These are phyloP conservation scores for Eucalyptus tenuipes DNA, from an alignment of 345 rosid species.

Conservation along the genomic window DNA sequence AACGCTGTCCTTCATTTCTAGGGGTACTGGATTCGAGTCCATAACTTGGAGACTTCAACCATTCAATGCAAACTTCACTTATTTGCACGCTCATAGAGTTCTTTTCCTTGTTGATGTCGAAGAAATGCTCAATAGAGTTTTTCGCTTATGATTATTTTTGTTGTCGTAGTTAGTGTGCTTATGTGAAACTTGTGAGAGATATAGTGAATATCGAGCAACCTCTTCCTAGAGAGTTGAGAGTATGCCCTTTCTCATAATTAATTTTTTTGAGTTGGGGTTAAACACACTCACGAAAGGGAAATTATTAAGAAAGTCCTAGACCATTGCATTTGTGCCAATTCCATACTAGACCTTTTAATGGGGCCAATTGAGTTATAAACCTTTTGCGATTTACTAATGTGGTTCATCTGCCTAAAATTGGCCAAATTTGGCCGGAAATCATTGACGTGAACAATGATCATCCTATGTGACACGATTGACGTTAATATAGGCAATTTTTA, in stretches of 20 bases:
- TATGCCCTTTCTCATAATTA: background rate
- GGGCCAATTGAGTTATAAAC: background rate
- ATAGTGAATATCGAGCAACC: background rate
- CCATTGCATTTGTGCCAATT: background rate
- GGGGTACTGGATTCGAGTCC: too few species aligned
- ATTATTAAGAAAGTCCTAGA: background rate
- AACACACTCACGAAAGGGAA: background rate
- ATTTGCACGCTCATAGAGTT: background rate
- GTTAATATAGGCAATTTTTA: background rate
- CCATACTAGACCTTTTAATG: background rate
- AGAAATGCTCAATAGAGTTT: background rate
- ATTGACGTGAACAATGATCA: fast-evolving
- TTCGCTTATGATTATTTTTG: background rate
- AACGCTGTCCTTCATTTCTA: too few species aligned
- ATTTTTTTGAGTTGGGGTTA: background rate
- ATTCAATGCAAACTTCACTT: too few species aligned
- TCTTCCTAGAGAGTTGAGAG: background rate
- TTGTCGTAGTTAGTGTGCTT: background rate
- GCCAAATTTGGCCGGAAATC: too few species aligned
- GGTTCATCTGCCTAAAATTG: fast-evolving
- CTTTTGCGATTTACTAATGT: too few species aligned
- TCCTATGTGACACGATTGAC: fast-evolving
- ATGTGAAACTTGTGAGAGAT: background rate
- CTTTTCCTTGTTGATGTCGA: background rate
- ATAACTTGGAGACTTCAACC: too few species aligned